Evolutionary conservation across 306 rosid species (phyloP).

Genomic region (Quercus berberidifolia): DNA sequence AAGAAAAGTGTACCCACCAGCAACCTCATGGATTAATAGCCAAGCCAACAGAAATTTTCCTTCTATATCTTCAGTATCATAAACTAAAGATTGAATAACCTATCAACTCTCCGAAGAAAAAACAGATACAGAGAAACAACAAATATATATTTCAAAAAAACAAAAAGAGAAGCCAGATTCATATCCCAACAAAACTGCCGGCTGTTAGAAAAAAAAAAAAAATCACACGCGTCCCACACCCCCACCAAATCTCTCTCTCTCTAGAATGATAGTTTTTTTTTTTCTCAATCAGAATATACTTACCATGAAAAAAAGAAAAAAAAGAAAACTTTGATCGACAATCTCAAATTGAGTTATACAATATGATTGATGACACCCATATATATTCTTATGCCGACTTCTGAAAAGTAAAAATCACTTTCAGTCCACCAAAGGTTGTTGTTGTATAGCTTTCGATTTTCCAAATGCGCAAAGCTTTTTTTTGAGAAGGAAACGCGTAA

Average conservation of each 20-base stretch:
- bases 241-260: constrained; percentile 24
- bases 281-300: no score
- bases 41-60: background rate
- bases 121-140: background rate
- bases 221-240: constrained; percentile 28
- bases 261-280: constrained; percentile 12
- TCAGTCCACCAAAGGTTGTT: no score
- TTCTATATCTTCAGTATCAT: background rate
- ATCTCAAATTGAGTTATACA: background rate
- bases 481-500: no score
- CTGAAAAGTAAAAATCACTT: no score
- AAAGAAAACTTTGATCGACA: constrained; percentile 31
- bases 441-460: no score
- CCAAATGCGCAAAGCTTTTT: no score
- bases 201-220: constrained; percentile 24
- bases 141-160: background rate
- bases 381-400: no score
- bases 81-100: background rate
- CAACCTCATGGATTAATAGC: background rate
- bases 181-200: constrained; percentile 8
- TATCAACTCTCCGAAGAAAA: background rate
- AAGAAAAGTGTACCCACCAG: constrained; percentile 9
- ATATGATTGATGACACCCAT: no score
- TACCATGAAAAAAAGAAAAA: background rate
- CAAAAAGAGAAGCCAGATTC: no score